Conservation (phyloP, 2,329 filamentous ascomycete genomes). For the Phaeosphaeria sp. region DNA sequence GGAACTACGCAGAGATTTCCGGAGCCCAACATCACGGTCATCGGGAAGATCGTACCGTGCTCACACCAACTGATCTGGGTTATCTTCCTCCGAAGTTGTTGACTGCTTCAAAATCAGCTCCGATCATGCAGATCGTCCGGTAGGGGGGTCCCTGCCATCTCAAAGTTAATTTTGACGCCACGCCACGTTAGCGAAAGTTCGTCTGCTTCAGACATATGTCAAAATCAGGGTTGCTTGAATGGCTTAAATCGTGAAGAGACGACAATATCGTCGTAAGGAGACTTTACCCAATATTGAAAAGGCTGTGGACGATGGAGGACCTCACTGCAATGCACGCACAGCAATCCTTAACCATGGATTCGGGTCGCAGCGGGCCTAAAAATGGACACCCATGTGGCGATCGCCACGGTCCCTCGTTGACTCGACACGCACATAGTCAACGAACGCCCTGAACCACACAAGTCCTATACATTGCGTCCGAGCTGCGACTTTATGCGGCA, state of each 20-base stretch:
- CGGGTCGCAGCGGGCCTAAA: neutral
- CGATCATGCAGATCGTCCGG: neutral
- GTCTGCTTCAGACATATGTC: neutral
- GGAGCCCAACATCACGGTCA: too few species aligned
- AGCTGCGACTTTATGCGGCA: neutral
- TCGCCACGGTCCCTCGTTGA: neutral
- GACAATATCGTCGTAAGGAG: too few species aligned
- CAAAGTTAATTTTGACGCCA: slow-evolving; percentile 13
- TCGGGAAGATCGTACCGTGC: too few species aligned
- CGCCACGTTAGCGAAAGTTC: slow-evolving; percentile 1
- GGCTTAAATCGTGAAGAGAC: neutral
- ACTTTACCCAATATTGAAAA: too few species aligned
- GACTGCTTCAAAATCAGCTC: neutral
- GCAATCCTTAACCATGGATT: neutral
- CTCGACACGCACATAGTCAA: neutral
- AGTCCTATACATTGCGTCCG: neutral
- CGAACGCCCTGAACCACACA: neutral
- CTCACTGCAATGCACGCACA: too few species aligned
- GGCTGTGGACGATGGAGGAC: too few species aligned
- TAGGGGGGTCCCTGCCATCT: slow-evolving; percentile 9
- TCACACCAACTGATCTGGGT: too few species aligned
- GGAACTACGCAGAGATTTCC: too few species aligned
- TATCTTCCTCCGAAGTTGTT: too few species aligned
- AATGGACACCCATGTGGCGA: neutral
- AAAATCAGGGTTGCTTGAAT: too few species aligned